These are phyloP conservation scores for Phytophthora idaei DNA, from an alignment of 352 stramenopile species.

Conservation along the genomic window DNA sequence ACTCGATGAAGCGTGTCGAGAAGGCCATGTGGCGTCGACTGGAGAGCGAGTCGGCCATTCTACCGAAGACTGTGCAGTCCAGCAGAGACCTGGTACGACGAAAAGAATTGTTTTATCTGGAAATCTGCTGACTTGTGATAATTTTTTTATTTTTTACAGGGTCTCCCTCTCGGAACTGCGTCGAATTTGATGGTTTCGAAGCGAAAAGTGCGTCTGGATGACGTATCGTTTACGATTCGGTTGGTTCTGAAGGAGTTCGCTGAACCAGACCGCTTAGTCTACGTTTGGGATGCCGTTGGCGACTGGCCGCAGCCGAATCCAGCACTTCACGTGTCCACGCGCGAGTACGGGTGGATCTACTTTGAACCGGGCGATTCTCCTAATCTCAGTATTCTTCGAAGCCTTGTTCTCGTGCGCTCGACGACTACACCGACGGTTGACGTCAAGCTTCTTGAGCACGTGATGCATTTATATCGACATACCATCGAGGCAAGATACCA, in stretches of 20 bases:
- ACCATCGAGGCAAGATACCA: conserved; percentile 30
- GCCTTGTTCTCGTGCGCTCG: conserved; percentile 19
- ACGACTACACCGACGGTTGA: conserved; percentile 3
- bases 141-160: conserved; percentile 8
- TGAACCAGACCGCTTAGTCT: conserved; percentile 24
- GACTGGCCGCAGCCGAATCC: conserved; percentile 15
- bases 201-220: conserved; percentile 14
- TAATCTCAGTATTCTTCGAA: conserved; percentile 14
- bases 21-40: conserved; percentile 24
- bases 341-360: conserved; percentile 20
- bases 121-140: too few relatives aligned
- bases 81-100: conserved; percentile 21
- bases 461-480: conserved; percentile 29
- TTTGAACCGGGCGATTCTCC: conserved; percentile 3
- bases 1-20: conserved; percentile 13
- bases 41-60: conserved; percentile 22
- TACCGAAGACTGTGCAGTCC: conserved; percentile 12
- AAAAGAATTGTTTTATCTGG: too few relatives aligned
- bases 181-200: conserved; percentile 27
- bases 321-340: conserved; percentile 13
- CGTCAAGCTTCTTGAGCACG: conserved; percentile 11
- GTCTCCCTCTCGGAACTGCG: conserved; percentile 15
- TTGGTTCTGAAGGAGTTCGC: conserved; percentile 23
- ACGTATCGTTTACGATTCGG: conserved; percentile 18
- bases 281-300: conserved; percentile 26